Evolutionary conservation across 768 basidiomycete species (phyloP), one percentile per base, ranked within the genome.

Genomic region (Hydnomerulius pinastri): DNA sequence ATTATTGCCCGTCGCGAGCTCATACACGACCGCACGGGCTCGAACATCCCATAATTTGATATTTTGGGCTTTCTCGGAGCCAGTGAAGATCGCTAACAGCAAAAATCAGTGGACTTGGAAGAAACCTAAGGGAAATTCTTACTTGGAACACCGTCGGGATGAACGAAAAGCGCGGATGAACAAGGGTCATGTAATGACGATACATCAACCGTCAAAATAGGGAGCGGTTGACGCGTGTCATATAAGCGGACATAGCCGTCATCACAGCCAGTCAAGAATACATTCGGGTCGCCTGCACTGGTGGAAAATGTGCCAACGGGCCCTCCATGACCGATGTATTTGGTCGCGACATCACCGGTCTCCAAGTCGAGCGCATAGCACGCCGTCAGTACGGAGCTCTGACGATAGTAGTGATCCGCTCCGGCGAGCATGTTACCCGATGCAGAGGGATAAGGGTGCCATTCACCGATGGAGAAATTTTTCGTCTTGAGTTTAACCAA

Each of bases 161-260:
- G n/a, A n/a, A n/a, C n/a, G n/a, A n/a, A n/a, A n/a, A n/a, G n/a
- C n/a, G n/a, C n/a, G n/a, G n/a, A n/a, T n/a, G n/a, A 32, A 13
- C 13, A 12, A 12, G 15, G 6, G 7, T n/a, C 30, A 15, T 11
- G 30, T n/a, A 12, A 6, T 15, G 8, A 3, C 12, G 30, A 32
- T 32, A 12, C 30, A 32, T 32, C n/a, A 15, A 32, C n/a, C 12
- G 30, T 32, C 30, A 32, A 32, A 4, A 32, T 15, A 32, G 30
- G 30, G n/a, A 35, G 33, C n/a, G n/a, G n/a, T n/a, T n/a, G n/a
- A n/a, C n/a, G n/a, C n/a, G n/a, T 35, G 15, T n/a, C 76, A 51
- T 66, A 77, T 13, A 77, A 43, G 15, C 76, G 52, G 20, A 67
- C 73, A 33, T 64, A 63, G 1, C 77, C 74, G 48, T 78, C 76